Base-by-base conservation (phyloP, 177 flowering plant genomes). In the Telopea speciosissima region DNA sequence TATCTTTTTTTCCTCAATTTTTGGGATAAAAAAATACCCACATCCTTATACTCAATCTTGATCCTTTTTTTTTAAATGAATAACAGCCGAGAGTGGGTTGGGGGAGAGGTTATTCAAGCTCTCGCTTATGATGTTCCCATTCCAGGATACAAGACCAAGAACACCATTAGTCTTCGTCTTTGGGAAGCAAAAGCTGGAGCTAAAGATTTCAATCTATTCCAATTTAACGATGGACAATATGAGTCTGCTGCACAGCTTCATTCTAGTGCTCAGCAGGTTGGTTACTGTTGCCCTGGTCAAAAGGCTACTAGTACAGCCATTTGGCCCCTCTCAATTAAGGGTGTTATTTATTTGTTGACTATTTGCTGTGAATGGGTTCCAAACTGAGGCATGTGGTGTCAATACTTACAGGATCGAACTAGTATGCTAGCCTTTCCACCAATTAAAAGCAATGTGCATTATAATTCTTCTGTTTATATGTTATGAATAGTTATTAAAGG, bases 121-220 rank as follows among this genome's bases (percentile, higher is more conserved):
- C 72, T 91, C 67, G 97, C 99, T 56, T 92, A 91, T 83, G 98
- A 95, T 85, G 96, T 95, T 44, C 99, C 99, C 68, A 95, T 95
- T 83, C 99, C 99, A 66, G 99, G 99, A 75, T 92, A 91, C 81
- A 91, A 86, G 80, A 95, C 97, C 70, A 91, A 86, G 81, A 95
- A 90, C 75, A 92, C 97, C 13, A 91, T 84, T 62, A 91, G 97
- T 75, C 97, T 95, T 74, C 99, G 99, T 45, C 88, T 95, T 52
- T 95, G 99, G 99, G 96, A 92, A 72, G 98, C 99, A 76, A 95
- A 87, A 89, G 99, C 96, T 67, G 71, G 80, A 49, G 79, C 97
- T n/a, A 77, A 78, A 71, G 93, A 95, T 80, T 90, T 95, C 54
- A 79, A 87, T 77, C 78, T 95, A 42, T 90, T 85, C 74, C 84